Base-by-base conservation (phyloP, 192 early-diverging fungal species). In the Jimgerdemannia lactiflua region DNA sequence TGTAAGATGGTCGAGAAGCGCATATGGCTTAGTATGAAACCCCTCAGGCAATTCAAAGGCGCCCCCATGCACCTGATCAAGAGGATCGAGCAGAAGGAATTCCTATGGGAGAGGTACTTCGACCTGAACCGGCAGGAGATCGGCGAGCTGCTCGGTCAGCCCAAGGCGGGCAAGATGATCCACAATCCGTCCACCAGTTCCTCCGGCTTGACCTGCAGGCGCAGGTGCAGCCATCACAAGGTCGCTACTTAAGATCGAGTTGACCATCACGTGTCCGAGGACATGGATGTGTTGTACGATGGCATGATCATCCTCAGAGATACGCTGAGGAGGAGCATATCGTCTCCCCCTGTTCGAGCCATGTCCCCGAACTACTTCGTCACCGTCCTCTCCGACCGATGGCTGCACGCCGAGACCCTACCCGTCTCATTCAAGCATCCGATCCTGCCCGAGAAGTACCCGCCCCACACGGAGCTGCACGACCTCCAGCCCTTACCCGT, bases 1-100 rank as follows among this genome's bases (percentile, higher is more conserved):
- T 99, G 97, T 87, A 97, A 99, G 81, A 97, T 97, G 94, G 97
- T 98, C 1, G 98, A 99, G 75, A 94, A 92, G 78, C 87, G 93
- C 39, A 94, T 94, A 84, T 99, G 98, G 98, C 78, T 95, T 64
- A 92, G 94, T 3, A 98, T 98, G 97, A 93, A 90, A 69, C 98
- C 98, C 14, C 84, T 99, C 64, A 92, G 98, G 20, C 98, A 99
- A 84, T 94, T 98, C 79, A 91, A 88, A 73, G 79, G 79, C 9
- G 87, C 94, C 73, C 94, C 94, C 8, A 74, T 86, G 6, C 95
- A 97, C 63, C 80, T 97, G 59, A 91, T 99, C 77, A 90, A 91
- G 68, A 85, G 90, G 41, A 85, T 99, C 29, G 98, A 99, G 85
- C 87, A 94, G 71, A 96, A 96, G 82, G 96, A 97, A 74, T 92